Base-by-base conservation (phyloP, 495 filamentous ascomycete genomes). In the Margaritispora aquatica region DNA sequence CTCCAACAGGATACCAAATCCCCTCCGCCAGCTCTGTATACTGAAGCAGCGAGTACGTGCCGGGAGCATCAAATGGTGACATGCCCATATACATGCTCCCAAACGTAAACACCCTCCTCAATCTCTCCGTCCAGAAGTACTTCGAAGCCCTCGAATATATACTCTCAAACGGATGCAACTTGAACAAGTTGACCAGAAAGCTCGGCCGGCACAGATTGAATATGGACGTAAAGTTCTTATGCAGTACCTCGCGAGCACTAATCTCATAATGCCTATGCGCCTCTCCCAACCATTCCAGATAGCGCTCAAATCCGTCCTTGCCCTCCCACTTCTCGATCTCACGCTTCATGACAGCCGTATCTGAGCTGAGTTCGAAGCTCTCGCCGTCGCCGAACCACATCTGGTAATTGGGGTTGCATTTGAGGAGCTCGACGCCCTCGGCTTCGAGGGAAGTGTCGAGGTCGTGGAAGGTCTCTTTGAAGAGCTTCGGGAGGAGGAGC, bases 11-110 rank as follows among this genome's bases (percentile, higher is more conserved):
- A 70, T 89, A 89, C 82, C 85, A 88, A 31, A 89, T 88, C 0
- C 86, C 86, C 71, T 89, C 84, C 8, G 81, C 79, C 13, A 88
- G 70, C 70, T 89, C 86, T 10, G 84, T 85, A 69, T 89, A 89
- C 66, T 88, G 86, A 44, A 88, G 72, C 62, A 89, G 71, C 26
- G 78, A 83, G 71, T 88, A 89, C 21, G 86, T 89, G 1, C 81
- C 84, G 5, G 86, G 86, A 0, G 86, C 86, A 57, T 87, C 83
- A 68, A 84, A 89, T 1, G 86, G 86, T 59, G 74, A 80, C 86
- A 89, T 89, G 0, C 86, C 86, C 77, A 89, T 84, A 64, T 89
- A 89, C 86, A 89, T 89, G 59, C 82, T 87, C 26, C 81, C 84
- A 68, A 89, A 89, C 10, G 85, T 88, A 63, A 88, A 88, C 0